Conservation (phyloP, 129 eudicot genomes). For the Chrysanthemum lavandulifolium region DNA sequence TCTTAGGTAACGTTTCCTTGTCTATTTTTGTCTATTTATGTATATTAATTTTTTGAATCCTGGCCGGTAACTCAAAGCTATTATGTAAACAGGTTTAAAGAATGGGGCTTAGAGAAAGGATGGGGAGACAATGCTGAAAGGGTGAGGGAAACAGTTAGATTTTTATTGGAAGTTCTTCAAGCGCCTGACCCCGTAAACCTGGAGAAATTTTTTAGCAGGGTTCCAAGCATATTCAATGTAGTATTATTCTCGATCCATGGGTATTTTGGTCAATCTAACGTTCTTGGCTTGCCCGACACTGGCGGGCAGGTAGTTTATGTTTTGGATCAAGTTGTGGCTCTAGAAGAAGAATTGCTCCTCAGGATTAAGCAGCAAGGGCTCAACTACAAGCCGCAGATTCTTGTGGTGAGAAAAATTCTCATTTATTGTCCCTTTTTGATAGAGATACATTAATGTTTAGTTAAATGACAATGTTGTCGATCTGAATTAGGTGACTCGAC, state of each 20-base stretch:
- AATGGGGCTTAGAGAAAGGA: conserved; percentile 99
- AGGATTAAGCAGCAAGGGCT: conserved; percentile 95
- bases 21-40: background rate
- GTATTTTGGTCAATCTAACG: conserved; percentile 91
- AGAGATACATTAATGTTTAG: background rate
- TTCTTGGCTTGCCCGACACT: conserved; percentile 97
- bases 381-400: conserved; percentile 84
- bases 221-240: conserved; percentile 74
- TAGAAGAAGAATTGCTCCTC: conserved; percentile 86
- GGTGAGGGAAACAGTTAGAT: conserved; percentile 65
- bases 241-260: conserved; percentile 94
- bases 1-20: conserved; percentile 45
- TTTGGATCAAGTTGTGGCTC: conserved; percentile 93
- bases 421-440: background rate
- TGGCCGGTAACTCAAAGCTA: background rate
- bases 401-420: conserved; percentile 55
- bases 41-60: background rate
- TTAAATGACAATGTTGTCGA: background rate
- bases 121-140: conserved; percentile 92
- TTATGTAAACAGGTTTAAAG: conserved; percentile 60
- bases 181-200: conserved; percentile 89
- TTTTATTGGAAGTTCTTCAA: conserved; percentile 78
- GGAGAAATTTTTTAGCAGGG: conserved; percentile 72
- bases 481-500: conserved; percentile 71
- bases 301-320: conserved; percentile 99